phyloP scores from a whole-genome alignment of 1,284 basidiomycete genomes.

The Phaffia rhodozyma region DNA sequence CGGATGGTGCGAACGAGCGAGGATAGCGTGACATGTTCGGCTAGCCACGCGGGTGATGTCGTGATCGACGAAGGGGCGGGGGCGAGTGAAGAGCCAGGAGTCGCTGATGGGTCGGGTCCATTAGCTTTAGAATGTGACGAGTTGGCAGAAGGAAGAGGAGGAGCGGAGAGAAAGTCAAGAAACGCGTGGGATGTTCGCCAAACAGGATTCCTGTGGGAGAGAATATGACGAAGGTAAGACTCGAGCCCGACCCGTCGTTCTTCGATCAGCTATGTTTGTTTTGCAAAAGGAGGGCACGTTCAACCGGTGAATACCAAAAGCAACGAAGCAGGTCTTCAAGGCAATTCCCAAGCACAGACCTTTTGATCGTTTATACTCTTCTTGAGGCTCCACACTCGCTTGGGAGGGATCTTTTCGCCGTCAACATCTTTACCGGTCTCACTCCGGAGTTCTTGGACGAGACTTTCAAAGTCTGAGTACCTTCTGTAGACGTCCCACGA shows the following conservation, averaged over 20 bases:
- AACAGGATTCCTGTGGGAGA: conserved; percentile 56
- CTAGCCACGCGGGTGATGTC: conserved; percentile 46
- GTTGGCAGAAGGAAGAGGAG: conserved; percentile 39
- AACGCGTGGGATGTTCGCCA: conserved; percentile 67
- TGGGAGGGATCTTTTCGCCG: conserved; percentile 37
- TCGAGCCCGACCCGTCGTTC: conserved; percentile 60
- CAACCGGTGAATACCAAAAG: background rate
- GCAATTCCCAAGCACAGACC: conserved; percentile 24
- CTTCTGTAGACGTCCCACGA: conserved; percentile 81
- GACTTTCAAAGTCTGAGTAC: conserved; percentile 75
- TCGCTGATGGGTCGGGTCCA: background rate
- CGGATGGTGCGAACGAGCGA: conserved; percentile 58
- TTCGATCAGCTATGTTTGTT: conserved; percentile 37
- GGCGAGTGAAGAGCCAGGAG: conserved; percentile 5
- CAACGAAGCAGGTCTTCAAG: background rate
- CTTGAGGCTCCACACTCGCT: conserved; percentile 51
- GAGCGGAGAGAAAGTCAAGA: conserved; percentile 58
- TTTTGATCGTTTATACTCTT: conserved; percentile 33
- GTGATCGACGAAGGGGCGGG: conserved; percentile 1
- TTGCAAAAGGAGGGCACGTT: background rate
- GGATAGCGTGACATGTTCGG: conserved; percentile 62
- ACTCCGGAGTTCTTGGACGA: conserved; percentile 60
- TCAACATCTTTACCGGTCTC: conserved; percentile 45
- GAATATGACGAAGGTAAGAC: conserved; percentile 62
- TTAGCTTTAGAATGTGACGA: background rate